Percentiles rank a stretch among this genome's conserved stretches.
Evolutionary conservation across 768 basidiomycete genomes (phyloP).

Genomic region (Cantharellus anzutake): DNA sequence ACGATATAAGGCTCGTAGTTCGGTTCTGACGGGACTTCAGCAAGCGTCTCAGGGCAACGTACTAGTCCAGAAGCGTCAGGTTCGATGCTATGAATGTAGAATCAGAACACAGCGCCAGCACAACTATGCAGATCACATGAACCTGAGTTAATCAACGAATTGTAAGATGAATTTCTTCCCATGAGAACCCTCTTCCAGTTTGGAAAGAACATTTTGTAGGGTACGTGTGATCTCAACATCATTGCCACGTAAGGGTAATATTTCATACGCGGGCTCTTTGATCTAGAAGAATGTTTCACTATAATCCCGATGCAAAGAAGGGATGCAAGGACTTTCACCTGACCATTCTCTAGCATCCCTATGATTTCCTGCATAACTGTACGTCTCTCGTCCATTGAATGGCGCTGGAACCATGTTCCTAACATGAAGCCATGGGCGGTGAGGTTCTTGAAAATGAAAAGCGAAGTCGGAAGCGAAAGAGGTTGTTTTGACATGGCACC

Average conservation of each 20-base stretch:
- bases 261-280: slow-evolving; percentile 46
- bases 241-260: slow-evolving; percentile 34
- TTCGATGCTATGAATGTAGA: no score
- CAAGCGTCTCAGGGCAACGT: no score
- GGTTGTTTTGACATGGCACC: slow-evolving; percentile 84
- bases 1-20: no score
- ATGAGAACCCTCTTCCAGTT: slow-evolving; percentile 20
- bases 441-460: slow-evolving; percentile 74
- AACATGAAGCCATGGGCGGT: slow-evolving; percentile 67
- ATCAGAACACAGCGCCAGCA: no score
- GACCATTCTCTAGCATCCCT: slow-evolving; percentile 32
- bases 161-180: slow-evolving; percentile 32
- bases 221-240: slow-evolving; percentile 21
- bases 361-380: slow-evolving; percentile 32
- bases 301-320: neutral
- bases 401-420: slow-evolving; percentile 42
- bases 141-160: neutral
- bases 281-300: slow-evolving; percentile 27
- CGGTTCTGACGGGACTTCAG: no score
- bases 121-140: no score
- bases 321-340: slow-evolving; percentile 20
- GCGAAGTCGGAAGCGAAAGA: slow-evolving; percentile 51
- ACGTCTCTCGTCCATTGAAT: slow-evolving; percentile 29
- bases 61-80: no score
- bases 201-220: slow-evolving; percentile 20